Percentiles rank a stretch among this genome's conserved stretches.
phyloP scores from a whole-genome alignment of 2,329 filamentous ascomycete species.

The Dactylellina haptotyla region DNA sequence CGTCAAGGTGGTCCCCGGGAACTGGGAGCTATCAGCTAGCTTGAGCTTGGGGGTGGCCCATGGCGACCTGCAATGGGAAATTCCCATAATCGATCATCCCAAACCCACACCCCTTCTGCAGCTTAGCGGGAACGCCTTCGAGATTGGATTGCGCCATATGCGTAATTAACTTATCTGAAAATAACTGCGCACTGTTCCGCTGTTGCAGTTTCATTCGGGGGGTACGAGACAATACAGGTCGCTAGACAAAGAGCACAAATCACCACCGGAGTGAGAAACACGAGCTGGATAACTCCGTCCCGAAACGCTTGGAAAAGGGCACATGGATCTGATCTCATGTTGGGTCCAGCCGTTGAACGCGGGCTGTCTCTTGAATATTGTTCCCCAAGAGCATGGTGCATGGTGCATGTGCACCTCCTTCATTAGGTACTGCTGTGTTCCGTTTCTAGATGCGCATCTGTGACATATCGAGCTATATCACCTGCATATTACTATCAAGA shows the following conservation, averaged over 20 bases:
- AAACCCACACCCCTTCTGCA: slow-evolving; percentile 36
- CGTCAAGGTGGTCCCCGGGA: slow-evolving; percentile 21
- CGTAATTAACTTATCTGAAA: slow-evolving; percentile 52
- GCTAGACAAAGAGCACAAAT: not conserved
- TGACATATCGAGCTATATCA: slow-evolving; percentile 50
- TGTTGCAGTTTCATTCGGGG: slow-evolving; percentile 35
- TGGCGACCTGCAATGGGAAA: slow-evolving; percentile 32
- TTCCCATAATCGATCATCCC: slow-evolving; percentile 33
- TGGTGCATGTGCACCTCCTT: slow-evolving; percentile 49
- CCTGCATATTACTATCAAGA: slow-evolving; percentile 46
- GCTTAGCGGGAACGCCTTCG: slow-evolving; percentile 39
- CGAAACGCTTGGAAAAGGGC: slow-evolving; percentile 8
- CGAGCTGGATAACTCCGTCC: slow-evolving; percentile 31
- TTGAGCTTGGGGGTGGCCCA: not conserved
- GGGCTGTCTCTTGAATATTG: not conserved
- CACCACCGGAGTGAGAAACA: slow-evolving; percentile 2
- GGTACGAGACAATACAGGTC: slow-evolving; percentile 19
- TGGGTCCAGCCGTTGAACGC: slow-evolving; percentile 10
- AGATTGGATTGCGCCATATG: slow-evolving; percentile 48
- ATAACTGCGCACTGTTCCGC: slow-evolving; percentile 53
- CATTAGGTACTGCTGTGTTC: slow-evolving; percentile 25
- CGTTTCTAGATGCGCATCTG: slow-evolving; percentile 44
- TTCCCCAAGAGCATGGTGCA: slow-evolving; percentile 42
- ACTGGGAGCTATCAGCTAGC: slow-evolving; percentile 4
- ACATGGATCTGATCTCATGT: slow-evolving; percentile 24